Percentiles rank a stretch among this genome's conserved stretches.
Evolutionary conservation across 495 filamentous ascomycete species (phyloP).

Genomic region (Podospora appendiculata): DNA sequence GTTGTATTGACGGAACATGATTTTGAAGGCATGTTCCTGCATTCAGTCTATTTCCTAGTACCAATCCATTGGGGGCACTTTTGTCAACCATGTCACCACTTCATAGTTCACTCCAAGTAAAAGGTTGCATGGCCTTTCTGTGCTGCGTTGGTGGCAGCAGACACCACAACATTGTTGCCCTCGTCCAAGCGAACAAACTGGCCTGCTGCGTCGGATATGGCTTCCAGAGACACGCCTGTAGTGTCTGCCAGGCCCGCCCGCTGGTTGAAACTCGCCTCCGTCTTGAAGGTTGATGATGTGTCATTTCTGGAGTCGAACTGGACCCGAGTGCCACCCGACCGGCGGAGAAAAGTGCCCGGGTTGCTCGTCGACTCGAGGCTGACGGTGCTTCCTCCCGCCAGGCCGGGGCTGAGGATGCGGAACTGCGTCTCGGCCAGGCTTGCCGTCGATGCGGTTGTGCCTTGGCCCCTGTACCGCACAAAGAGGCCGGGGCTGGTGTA

Average conservation of each 20-base stretch:
- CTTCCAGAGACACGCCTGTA: conserved; percentile 12
- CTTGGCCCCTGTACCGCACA: not conserved
- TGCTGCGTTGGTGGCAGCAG: not conserved
- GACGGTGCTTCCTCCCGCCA: conserved; percentile 6
- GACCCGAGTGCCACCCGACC: not conserved
- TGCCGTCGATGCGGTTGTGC: not conserved
- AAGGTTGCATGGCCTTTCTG: conserved; percentile 4
- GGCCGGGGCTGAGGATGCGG: conserved; percentile 7
- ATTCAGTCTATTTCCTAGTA: no score
- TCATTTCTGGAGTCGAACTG: conserved; percentile 7
- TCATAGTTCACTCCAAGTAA: conserved; percentile 8
- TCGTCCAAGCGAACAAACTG: conserved; percentile 8
- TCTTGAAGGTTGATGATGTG: conserved; percentile 1
- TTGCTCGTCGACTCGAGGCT: conserved; percentile 16
- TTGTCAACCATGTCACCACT: no score
- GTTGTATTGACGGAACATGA: no score
- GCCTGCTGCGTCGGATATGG: not conserved
- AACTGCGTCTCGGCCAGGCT: conserved; percentile 13
- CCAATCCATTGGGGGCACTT: no score
- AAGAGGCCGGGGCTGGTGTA: not conserved
- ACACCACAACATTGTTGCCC: not conserved
- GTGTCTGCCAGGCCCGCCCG: conserved; percentile 6
- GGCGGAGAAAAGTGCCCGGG: conserved; percentile 10
- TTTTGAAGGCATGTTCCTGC: no score
- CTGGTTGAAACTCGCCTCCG: conserved; percentile 11